Conservation (phyloP, 2,329 filamentous ascomycete genomes). For the Fusarium sp. region DNA sequence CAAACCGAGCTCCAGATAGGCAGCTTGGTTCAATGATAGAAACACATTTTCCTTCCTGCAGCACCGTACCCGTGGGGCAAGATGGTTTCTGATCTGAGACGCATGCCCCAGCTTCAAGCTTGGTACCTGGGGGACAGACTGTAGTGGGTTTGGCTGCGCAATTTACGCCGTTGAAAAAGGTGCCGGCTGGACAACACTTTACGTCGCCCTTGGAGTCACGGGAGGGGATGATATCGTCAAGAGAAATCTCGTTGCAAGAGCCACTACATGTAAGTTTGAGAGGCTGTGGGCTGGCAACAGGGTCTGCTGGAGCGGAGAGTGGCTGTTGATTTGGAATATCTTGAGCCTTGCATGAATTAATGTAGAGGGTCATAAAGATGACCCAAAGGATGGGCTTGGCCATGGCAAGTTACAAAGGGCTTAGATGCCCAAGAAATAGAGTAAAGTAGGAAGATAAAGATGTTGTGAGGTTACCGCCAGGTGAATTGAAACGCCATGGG, state of each 20-base stretch:
- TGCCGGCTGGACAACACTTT: background rate
- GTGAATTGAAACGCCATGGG: too few relatives aligned
- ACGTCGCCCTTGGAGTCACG: background rate
- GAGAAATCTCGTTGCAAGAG: background rate
- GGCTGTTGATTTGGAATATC: background rate
- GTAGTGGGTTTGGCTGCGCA: background rate
- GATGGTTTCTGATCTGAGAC: background rate
- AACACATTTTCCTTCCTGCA: background rate
- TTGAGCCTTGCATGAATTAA: background rate
- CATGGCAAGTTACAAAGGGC: accelerated
- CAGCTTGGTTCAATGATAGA: background rate
- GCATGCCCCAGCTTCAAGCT: background rate
- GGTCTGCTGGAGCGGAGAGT: too few relatives aligned
- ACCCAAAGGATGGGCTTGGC: background rate
- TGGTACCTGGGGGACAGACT: background rate
- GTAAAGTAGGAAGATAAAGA: accelerated
- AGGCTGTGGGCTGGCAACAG: background rate
- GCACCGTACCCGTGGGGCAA: background rate
- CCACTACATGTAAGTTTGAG: background rate
- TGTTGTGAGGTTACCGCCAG: too few relatives aligned
- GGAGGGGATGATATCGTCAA: background rate
- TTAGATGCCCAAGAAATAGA: accelerated
- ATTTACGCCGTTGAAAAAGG: background rate
- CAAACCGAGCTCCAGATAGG: background rate
- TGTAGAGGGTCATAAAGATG: background rate